Percentiles rank a stretch among this genome's conserved stretches.
These are phyloP conservation scores for Cercospora zeae-maydis DNA, from an alignment of 2,329 filamentous ascomycete genomes.

Conservation along the genomic window DNA sequence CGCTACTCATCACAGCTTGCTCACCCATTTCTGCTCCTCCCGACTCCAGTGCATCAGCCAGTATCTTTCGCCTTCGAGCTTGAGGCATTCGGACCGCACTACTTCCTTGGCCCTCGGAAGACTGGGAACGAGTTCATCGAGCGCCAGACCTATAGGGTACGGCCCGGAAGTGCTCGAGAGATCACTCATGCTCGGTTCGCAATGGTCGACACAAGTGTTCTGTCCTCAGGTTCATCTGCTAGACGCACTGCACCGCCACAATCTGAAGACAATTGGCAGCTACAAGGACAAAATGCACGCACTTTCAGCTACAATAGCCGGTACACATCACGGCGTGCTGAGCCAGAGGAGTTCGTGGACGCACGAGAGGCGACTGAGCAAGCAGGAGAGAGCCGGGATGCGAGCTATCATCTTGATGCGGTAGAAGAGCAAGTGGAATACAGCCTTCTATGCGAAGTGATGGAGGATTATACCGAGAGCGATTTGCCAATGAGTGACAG, in stretches of 20 bases:
- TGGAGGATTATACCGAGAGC: neutral
- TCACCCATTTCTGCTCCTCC: neutral
- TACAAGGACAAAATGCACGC: neutral
- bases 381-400: neutral
- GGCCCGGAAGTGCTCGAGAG: neutral
- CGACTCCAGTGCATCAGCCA: constrained; percentile 1
- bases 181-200: neutral
- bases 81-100: neutral
- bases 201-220: neutral
- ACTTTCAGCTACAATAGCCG: neutral
- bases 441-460: neutral
- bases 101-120: neutral
- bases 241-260: neutral
- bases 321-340: neutral
- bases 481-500: neutral
- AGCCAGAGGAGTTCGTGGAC: neutral
- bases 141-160: neutral
- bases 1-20: neutral
- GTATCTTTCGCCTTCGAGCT: constrained; percentile 9
- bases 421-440: constrained; percentile 5
- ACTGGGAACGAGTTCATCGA: neutral
- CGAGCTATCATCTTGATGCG: constrained; percentile 1
- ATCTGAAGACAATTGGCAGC: constrained; percentile 7
- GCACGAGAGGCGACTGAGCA: neutral
- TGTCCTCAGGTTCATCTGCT: neutral